phyloP scores from a whole-genome alignment of 805 yeast species.

The Saccharomycopsis sp. region DNA sequence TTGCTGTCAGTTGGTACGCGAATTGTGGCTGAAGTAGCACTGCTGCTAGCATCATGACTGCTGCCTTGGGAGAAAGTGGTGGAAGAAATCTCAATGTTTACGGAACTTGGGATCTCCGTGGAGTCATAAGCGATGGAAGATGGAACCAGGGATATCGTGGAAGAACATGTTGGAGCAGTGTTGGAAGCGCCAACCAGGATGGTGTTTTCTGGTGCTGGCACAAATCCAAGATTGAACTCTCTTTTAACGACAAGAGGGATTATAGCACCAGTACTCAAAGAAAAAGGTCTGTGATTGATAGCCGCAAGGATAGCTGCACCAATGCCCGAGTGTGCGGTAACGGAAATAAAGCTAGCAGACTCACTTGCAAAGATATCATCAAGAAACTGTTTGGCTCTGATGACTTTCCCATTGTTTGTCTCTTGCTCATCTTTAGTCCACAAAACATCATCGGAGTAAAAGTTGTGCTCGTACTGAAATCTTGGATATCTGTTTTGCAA shows the following conservation, averaged over 20 bases:
- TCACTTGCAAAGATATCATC: constrained; percentile 26
- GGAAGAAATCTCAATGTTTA: background rate
- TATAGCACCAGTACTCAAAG: constrained; percentile 47
- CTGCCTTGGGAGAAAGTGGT: background rate
- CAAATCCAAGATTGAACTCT: background rate
- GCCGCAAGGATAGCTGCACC: constrained; percentile 41
- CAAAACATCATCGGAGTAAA: constrained; percentile 40
- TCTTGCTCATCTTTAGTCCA: constrained; percentile 41
- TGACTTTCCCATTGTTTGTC: constrained; percentile 29
- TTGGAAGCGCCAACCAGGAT: background rate
- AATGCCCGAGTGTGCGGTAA: constrained; percentile 46
- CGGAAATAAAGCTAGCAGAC: constrained; percentile 28
- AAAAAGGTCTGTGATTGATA: constrained; percentile 39
- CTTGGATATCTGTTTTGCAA: constrained; percentile 36
- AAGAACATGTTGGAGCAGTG: background rate
- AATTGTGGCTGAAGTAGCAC: background rate
- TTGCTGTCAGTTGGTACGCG: background rate
- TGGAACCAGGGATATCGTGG: background rate
- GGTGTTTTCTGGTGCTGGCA: background rate
- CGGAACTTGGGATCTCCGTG: background rate
- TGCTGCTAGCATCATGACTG: background rate
- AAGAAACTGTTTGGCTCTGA: constrained; percentile 42
- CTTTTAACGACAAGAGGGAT: constrained; percentile 45
- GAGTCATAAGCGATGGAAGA: background rate
- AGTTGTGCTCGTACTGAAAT: constrained; percentile 36